A percentile compares a stretch with the other conserved stretches of the same genome.
These are phyloP conservation scores for Leccinum ochraceum DNA, from an alignment of 768 basidiomycete species.

Conservation along the genomic window DNA sequence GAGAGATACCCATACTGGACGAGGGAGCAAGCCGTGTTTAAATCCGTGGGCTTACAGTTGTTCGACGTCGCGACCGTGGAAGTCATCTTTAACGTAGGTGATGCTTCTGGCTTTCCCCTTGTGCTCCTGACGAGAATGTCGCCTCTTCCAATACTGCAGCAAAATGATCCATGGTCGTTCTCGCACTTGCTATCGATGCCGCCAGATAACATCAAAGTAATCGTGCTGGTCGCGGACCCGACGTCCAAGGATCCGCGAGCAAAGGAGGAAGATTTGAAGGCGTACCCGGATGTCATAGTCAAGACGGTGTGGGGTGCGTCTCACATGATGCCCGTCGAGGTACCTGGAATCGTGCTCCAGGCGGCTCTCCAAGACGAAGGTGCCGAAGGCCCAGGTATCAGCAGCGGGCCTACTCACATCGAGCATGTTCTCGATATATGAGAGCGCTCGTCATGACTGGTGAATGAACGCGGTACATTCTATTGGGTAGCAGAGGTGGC, in stretches of 20 bases:
- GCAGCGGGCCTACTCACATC: no score
- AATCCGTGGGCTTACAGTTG: not conserved
- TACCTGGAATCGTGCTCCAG: slow-evolving; percentile 14
- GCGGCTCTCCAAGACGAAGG: not conserved
- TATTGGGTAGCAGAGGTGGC: no score
- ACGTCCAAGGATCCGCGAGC: not conserved
- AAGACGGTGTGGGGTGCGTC: slow-evolving; percentile 13
- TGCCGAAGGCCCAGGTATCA: not conserved
- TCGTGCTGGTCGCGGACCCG: slow-evolving; percentile 17
- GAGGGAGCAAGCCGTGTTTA: slow-evolving; percentile 3
- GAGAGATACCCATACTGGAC: no score
- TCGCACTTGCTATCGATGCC: not conserved
- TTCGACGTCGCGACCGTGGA: not conserved
- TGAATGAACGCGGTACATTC: no score
- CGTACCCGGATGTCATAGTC: slow-evolving; percentile 7
- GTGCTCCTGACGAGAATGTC: not conserved
- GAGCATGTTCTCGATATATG: no score
- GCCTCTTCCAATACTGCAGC: slow-evolving; percentile 6
- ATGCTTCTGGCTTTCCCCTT: not conserved
- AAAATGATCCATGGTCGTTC: slow-evolving; percentile 27
- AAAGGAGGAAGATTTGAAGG: slow-evolving; percentile 1
- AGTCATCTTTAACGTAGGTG: slow-evolving; percentile 14
- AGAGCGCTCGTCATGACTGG: no score
- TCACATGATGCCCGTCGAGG: slow-evolving; percentile 17
- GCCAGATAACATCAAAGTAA: slow-evolving; percentile 14